Evolutionary conservation across 2,329 filamentous ascomycete genomes (phyloP), one percentile per base, ranked within the genome.

Genomic region (Bipolaris zeicola): DNA sequence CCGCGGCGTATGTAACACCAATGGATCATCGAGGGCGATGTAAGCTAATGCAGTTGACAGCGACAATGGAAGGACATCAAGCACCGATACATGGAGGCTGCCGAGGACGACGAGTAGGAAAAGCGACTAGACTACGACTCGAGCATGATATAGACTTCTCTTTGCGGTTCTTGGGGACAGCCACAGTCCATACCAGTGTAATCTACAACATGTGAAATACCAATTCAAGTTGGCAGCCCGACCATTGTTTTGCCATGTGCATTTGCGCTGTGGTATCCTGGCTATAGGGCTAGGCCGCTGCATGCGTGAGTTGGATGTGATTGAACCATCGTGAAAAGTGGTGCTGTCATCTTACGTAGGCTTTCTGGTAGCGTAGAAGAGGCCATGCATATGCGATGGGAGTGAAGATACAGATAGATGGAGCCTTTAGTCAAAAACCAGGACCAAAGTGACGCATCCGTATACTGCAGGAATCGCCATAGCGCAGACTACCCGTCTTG

Each of bases 41-140:
- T 14, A 13, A 24, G 66, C 71, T 74, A 66, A 74, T 53, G 14
- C 26, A 24, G 11, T 16, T 24, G 57, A 69, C 75, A 98, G 94
- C 92, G 94, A 75, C 94, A 97, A 96, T 98, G 95, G 95, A 97
- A 97, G 86, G 95, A 99, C 79, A 97, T 99, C 83, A 94, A 96
- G 82, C 82, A 88, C 79, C 89, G 85, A 80, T 99, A 96, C 80
- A 79, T 96, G 72, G 75, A 90, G 80, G 83, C 83, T 58, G 85
- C 82, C 54, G 88, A 90, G 64, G 87, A 87, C 65, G 87, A 89
- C 58, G 79, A 75, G 64, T 74, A 74, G 63, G 39, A 52, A 42
- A 16, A n/a, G 53, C 50, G 47, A 42, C 53, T 50, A 52, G 46
- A 51, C 47, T 20, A 42, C 41, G 50, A 57, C 58, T 48, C 51